Evolutionary conservation across 345 rosid genomes (phyloP).

Genomic region (Lumnitzera racemosa): DNA sequence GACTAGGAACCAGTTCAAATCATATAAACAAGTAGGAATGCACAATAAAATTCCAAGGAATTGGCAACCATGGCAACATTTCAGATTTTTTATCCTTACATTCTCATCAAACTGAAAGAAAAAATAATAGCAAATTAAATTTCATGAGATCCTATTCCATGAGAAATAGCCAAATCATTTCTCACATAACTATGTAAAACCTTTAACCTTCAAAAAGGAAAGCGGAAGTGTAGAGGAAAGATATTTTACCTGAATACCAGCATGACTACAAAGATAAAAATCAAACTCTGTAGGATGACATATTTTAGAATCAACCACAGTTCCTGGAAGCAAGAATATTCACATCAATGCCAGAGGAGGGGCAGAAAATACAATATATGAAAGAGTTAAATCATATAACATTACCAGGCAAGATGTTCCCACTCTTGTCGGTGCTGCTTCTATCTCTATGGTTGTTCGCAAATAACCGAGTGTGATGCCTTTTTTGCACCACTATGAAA

Average conservation of each 20-base stretch:
- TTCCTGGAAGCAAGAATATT: constrained; percentile 39
- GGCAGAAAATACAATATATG: neutral
- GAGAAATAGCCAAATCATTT: too few species aligned
- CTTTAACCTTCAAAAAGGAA: neutral
- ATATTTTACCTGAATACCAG: constrained; percentile 84
- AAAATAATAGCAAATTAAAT: too few species aligned
- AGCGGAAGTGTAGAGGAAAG: neutral
- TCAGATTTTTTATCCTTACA: too few species aligned
- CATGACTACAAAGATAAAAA: constrained; percentile 97
- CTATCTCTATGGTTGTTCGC: constrained; percentile 89
- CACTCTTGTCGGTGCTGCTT: constrained; percentile 85
- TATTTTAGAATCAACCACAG: constrained; percentile 88
- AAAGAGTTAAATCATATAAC: neutral
- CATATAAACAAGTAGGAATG: too few species aligned
- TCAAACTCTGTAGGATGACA: constrained; percentile 98
- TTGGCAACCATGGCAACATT: too few species aligned
- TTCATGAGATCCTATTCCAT: too few species aligned
- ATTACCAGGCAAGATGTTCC: constrained; percentile 88
- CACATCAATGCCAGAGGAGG: too few species aligned
- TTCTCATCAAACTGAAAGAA: too few species aligned
- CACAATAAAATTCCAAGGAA: too few species aligned
- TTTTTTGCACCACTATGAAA: constrained; percentile 94
- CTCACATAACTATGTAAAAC: neutral
- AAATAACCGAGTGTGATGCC: constrained; percentile 94
- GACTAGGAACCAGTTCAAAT: too few species aligned